A percentile compares a stretch with the other conserved stretches of the same genome.
These are phyloP conservation scores for Schizothecium vesticola DNA, from an alignment of 495 filamentous ascomycete genomes.

Conservation along the genomic window DNA sequence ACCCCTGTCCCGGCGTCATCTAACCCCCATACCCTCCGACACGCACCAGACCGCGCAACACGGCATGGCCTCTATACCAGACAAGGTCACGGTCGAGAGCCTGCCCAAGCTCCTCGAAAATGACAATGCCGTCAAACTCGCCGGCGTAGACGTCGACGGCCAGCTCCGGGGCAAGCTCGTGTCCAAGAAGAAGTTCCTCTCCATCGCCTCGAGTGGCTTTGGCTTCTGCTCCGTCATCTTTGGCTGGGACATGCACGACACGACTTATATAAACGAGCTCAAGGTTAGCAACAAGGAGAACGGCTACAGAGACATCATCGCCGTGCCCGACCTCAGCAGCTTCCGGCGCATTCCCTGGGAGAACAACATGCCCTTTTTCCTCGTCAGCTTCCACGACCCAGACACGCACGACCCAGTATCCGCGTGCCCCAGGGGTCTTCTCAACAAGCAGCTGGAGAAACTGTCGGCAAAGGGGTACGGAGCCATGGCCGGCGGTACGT, in stretches of 20 bases:
- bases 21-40: constrained; percentile 15
- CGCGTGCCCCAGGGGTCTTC: constrained; percentile 74
- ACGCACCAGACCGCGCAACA: neutral
- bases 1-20: neutral
- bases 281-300: constrained; percentile 88
- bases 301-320: constrained; percentile 85
- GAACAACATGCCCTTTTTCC: constrained; percentile 84
- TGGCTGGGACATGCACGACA: constrained; percentile 98
- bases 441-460: constrained; percentile 64
- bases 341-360: constrained; percentile 96
- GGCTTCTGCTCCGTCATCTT: constrained; percentile 97
- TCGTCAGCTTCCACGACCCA: constrained; percentile 81
- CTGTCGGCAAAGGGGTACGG: constrained; percentile 58
- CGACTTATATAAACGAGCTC: constrained; percentile 78
- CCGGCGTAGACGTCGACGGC: constrained; percentile 88
- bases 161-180: constrained; percentile 88
- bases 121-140: constrained; percentile 86
- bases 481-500: constrained; percentile 90
- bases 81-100: constrained; percentile 50
- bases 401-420: constrained; percentile 63
- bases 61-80: neutral
- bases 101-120: constrained; percentile 60
- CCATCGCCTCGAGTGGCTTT: constrained; percentile 75
- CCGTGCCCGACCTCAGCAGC: constrained; percentile 71
- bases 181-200: constrained; percentile 93